A percentile compares a stretch with the other conserved stretches of the same genome.
Evolutionary conservation across 805 yeast genomes (phyloP).

Genomic region (Zygoascus biomembranicola): DNA sequence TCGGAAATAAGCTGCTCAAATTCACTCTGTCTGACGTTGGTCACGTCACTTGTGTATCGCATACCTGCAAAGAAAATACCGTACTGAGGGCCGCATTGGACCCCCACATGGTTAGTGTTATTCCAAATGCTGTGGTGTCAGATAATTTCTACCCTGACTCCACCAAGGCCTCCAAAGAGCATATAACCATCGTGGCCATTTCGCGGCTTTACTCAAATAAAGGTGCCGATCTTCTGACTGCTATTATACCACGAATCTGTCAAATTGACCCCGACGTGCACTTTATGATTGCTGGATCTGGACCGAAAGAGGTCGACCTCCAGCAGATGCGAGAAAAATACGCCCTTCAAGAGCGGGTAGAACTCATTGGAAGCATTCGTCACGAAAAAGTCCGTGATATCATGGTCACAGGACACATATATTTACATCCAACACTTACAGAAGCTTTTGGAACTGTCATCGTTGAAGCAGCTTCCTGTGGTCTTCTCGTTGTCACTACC

Average conservation of each 20-base stretch:
- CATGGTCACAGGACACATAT: conserved; percentile 89
- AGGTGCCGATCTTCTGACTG: conserved; percentile 84
- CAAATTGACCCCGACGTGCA: conserved; percentile 50
- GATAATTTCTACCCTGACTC: conserved; percentile 53
- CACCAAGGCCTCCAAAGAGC: conserved; percentile 26
- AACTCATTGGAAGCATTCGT: conserved; percentile 73
- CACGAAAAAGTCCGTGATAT: conserved; percentile 92
- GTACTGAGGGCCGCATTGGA: conserved; percentile 78
- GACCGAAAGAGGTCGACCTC: conserved; percentile 87
- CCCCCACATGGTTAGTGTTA: conserved; percentile 74
- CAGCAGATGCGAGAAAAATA: conserved; percentile 91
- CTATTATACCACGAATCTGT: conserved; percentile 80
- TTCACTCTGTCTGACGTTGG: conserved; percentile 82
- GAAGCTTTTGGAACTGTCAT: conserved; percentile 97
- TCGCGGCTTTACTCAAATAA: conserved; percentile 91
- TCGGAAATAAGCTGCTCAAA: conserved; percentile 78
- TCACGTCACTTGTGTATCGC: conserved; percentile 92
- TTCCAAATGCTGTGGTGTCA: conserved; percentile 94
- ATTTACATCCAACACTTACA: conserved; percentile 85
- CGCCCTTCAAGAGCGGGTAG: conserved; percentile 80
- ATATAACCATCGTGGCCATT: conserved; percentile 80
- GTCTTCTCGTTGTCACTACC: conserved; percentile 86
- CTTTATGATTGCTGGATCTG: conserved; percentile 91
- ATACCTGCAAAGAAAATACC: conserved; percentile 93
- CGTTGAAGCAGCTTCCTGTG: conserved; percentile 97